Conservation (phyloP, 208 protist species). For the Wallacemonas sp. region DNA sequence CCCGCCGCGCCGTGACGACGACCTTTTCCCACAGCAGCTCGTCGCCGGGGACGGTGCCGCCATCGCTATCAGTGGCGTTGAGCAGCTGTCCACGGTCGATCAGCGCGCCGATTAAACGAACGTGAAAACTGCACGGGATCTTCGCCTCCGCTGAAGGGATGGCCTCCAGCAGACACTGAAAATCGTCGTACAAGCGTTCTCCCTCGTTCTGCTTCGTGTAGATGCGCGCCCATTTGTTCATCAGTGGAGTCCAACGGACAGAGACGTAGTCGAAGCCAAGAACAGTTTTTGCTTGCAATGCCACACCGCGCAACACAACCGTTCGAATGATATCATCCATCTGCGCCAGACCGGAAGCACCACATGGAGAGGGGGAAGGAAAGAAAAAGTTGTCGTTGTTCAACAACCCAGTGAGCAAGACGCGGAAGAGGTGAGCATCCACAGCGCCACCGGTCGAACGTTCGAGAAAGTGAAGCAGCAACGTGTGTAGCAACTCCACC, state of each 20-base stretch:
- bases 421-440: constrained; percentile 22
- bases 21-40: constrained; percentile 28
- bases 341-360: constrained; percentile 18
- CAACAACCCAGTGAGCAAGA: constrained; percentile 45
- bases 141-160: constrained; percentile 52
- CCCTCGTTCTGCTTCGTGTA: constrained; percentile 57
- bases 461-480: constrained; percentile 25
- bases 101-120: constrained; percentile 60
- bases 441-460: constrained; percentile 10
- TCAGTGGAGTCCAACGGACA: constrained; percentile 68
- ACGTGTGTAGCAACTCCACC: constrained; percentile 10
- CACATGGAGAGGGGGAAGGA: background rate
- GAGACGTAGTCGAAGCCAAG: constrained; percentile 45
- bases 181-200: constrained; percentile 31
- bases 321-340: constrained; percentile 49
- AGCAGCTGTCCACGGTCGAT: constrained; percentile 30
- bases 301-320: constrained; percentile 19
- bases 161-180: constrained; percentile 28
- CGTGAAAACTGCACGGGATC: constrained; percentile 53
- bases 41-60: background rate
- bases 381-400: constrained; percentile 76
- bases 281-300: background rate
- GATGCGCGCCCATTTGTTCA: constrained; percentile 74
- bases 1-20: constrained; percentile 28
- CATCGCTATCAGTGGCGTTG: background rate